Conservation (phyloP, 805 yeast genomes). For the Starmerella sp. region DNA sequence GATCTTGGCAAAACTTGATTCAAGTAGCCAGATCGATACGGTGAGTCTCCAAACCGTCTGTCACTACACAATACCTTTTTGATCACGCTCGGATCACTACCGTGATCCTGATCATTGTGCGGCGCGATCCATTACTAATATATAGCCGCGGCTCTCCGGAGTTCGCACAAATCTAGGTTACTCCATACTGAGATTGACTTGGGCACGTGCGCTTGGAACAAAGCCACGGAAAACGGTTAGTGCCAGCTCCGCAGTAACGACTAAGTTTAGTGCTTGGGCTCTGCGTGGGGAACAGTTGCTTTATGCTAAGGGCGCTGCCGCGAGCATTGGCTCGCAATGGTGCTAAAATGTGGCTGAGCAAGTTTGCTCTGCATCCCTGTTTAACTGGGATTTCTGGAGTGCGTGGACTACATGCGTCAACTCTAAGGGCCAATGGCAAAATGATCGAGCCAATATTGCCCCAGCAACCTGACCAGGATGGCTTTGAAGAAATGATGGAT, state of each 20-base stretch:
- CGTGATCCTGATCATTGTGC: too few species aligned
- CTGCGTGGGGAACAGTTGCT: background rate
- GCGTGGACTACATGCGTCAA: background rate
- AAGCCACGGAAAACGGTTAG: background rate
- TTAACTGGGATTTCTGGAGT: background rate
- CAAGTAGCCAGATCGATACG: too few species aligned
- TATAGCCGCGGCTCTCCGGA: too few species aligned
- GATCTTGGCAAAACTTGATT: too few species aligned
- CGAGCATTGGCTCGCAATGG: background rate
- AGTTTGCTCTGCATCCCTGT: background rate
- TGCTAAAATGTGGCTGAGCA: background rate
- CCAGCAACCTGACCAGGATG: slow-evolving; percentile 9
- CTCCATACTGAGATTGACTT: too few species aligned
- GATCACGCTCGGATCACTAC: too few species aligned
- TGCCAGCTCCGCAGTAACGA: background rate
- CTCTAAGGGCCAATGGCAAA: background rate
- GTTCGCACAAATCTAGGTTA: too few species aligned
- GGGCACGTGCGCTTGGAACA: background rate
- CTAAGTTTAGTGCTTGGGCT: background rate
- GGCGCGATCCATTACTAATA: too few species aligned
- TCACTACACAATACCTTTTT: too few species aligned
- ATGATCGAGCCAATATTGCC: slow-evolving; percentile 11
- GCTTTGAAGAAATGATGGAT: slow-evolving; percentile 19
- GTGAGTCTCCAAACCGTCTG: too few species aligned
- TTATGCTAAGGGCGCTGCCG: background rate